These are phyloP conservation scores for Aspergillus steynii DNA, from an alignment of 495 filamentous ascomycete genomes.

Conservation along the genomic window DNA sequence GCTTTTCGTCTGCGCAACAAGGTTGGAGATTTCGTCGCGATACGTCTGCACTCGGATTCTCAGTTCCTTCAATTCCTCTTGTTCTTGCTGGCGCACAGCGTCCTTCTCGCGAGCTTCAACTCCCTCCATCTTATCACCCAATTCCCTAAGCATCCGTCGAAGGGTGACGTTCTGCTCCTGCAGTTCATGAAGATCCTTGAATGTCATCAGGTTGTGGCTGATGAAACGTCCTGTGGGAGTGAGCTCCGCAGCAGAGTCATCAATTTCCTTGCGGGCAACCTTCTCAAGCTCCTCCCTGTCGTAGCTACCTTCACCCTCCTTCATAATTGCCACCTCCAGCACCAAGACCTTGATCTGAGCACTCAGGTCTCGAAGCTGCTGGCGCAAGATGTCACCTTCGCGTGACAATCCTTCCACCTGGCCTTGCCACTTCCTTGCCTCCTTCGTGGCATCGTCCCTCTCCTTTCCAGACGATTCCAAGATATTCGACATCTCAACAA, in stretches of 20 bases:
- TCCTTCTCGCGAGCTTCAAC: constrained; percentile 75
- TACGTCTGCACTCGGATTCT: constrained; percentile 61
- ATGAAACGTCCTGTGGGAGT: constrained; percentile 85
- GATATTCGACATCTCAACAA: constrained; percentile 77
- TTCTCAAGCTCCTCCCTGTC: constrained; percentile 70
- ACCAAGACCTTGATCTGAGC: constrained; percentile 86
- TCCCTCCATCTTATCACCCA: constrained; percentile 88
- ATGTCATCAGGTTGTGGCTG: constrained; percentile 75
- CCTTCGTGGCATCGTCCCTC: constrained; percentile 56
- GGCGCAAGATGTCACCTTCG: constrained; percentile 77
- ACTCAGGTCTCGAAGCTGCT: constrained; percentile 88
- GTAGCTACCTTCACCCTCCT: constrained; percentile 75
- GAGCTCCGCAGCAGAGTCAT: constrained; percentile 60
- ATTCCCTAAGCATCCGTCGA: constrained; percentile 73
- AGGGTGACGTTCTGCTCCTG: constrained; percentile 87
- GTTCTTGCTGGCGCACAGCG: constrained; percentile 67
- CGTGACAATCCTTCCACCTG: constrained; percentile 67
- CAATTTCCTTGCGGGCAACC: constrained; percentile 62
- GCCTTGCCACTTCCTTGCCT: constrained; percentile 70
- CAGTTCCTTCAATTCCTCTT: constrained; percentile 69
- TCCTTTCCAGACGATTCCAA: constrained; percentile 57
- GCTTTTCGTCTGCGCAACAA: constrained; percentile 79
- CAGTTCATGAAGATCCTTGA: constrained; percentile 79
- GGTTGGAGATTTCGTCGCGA: constrained; percentile 73
- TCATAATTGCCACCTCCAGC: constrained; percentile 73